Base-by-base conservation (phyloP, 2,329 filamentous ascomycete species). In the Stemphylium beticola region DNA sequence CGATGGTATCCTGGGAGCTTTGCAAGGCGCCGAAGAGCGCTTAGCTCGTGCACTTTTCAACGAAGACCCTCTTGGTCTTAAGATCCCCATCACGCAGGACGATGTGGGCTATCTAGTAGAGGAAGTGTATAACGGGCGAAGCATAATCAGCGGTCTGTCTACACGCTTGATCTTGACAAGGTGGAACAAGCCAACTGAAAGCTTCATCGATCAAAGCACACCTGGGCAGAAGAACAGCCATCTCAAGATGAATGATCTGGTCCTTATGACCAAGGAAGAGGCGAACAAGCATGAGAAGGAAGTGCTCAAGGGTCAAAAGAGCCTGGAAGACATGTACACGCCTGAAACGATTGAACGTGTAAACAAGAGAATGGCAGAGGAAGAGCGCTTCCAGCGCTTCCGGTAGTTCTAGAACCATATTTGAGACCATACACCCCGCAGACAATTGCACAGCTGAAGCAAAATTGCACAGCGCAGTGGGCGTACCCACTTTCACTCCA, bases 251-350 rank as follows among this genome's bases (percentile, higher is more conserved):
- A 81, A 83, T 24, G 88, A 96, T 40, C 72, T 97, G 56, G 92
- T 96, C 0, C 90, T 90, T 66, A 91, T 97, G 91, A 97, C 93
- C 1, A 96, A 93, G 74, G 93, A 97, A 57, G 93, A 97, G 76
- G 91, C 90, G 3, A 78, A 82, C 14, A 82, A 84, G 54, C 95
- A 99, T 74, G 91, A 96, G 72, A 90, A 87, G 73, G 62, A 91
- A 68, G 82, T 98, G 1, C 79, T 98, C 39, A 87, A 85, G 65
- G 90, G 85, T 0, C 83, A 82, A 1, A 90, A 87, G 76, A 76
- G 72, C 8, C 79, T 85, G 0, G 88, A 90, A 61, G 88, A 93
- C 1, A 59, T 97, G 22, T 99, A 97, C 70, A 86, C 88, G 66
- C 69, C 76, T 14, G 84, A 85, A 26, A 86, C 88, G 0, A 78